Conservation (phyloP, 441 rosid species). For the Erodium trifolium region DNA sequence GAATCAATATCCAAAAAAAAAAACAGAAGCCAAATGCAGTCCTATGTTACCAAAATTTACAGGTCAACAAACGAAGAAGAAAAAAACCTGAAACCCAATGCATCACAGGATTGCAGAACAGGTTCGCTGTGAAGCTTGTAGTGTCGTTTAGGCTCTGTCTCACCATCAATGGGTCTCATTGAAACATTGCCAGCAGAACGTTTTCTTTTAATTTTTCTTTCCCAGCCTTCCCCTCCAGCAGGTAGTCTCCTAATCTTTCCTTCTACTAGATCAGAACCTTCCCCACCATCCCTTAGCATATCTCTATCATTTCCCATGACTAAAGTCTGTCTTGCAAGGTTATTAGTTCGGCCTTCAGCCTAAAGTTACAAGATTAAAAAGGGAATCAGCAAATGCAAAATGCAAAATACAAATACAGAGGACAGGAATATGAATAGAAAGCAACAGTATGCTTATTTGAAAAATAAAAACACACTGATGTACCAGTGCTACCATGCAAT, state of each 20-base stretch:
- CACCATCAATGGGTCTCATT: conserved; percentile 36
- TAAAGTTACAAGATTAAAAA: conserved; percentile 13
- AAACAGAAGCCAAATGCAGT: not conserved
- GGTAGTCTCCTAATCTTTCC: conserved; percentile 48
- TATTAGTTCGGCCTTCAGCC: conserved; percentile 40
- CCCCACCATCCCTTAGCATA: conserved; percentile 30
- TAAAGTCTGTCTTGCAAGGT: conserved; percentile 28
- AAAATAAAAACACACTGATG: not conserved
- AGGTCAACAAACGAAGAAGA: not conserved
- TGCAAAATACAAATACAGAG: not conserved
- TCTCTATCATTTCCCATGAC: conserved; percentile 44
- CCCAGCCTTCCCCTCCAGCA: conserved; percentile 64
- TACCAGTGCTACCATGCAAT: conserved; percentile 1
- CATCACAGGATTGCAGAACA: conserved; percentile 33
- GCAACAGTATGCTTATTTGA: not conserved
- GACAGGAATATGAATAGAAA: not conserved
- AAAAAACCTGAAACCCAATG: conserved; percentile 39
- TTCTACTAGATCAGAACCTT: conserved; percentile 35
- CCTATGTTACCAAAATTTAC: not conserved
- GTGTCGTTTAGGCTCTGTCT: conserved; percentile 40
- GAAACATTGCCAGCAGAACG: conserved; percentile 43
- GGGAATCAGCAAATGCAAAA: not conserved
- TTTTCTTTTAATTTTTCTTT: conserved; percentile 50
- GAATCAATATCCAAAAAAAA: not conserved
- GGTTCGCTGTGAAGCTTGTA: conserved; percentile 37